phyloP scores from a whole-genome alignment of 345 rosid genomes.

The Ceriops decandra region DNA sequence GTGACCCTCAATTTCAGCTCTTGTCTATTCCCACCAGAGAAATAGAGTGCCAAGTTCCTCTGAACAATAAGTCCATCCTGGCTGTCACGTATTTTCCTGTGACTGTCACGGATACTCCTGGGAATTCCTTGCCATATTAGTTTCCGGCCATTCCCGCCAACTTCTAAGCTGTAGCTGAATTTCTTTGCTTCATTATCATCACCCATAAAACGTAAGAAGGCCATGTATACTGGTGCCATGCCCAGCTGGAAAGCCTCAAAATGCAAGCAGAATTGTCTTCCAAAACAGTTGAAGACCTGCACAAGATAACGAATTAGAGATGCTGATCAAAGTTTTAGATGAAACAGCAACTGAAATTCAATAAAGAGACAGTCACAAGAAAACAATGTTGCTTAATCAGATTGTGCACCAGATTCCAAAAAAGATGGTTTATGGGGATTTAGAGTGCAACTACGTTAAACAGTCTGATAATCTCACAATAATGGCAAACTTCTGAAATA shows the following conservation, averaged over 20 bases:
- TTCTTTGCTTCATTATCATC: conserved; percentile 80
- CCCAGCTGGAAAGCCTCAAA: conserved; percentile 91
- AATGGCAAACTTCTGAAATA: background rate
- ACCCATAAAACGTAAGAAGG: conserved; percentile 85
- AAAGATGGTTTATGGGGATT: background rate
- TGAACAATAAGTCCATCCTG: conserved; percentile 79
- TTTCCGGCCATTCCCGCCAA: conserved; percentile 70
- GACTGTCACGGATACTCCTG: conserved; percentile 82
- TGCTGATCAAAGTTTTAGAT: background rate
- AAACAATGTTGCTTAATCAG: background rate
- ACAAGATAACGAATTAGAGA: background rate
- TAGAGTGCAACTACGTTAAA: background rate
- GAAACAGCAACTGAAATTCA: background rate
- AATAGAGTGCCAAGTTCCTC: conserved; percentile 77
- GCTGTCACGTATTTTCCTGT: conserved; percentile 82
- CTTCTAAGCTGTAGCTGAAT: conserved; percentile 80
- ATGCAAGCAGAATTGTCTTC: conserved; percentile 85
- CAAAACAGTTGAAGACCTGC: conserved; percentile 88
- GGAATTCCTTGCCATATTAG: conserved; percentile 86
- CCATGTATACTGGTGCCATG: conserved; percentile 77
- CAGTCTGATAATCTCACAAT: background rate
- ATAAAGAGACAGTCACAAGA: background rate
- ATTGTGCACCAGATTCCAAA: background rate
- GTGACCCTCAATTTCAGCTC: conserved; percentile 84
- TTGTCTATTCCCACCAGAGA: conserved; percentile 69